Base-by-base conservation (phyloP, 352 stramenopile genomes). In the Phytopythium cucurbitacearum region DNA sequence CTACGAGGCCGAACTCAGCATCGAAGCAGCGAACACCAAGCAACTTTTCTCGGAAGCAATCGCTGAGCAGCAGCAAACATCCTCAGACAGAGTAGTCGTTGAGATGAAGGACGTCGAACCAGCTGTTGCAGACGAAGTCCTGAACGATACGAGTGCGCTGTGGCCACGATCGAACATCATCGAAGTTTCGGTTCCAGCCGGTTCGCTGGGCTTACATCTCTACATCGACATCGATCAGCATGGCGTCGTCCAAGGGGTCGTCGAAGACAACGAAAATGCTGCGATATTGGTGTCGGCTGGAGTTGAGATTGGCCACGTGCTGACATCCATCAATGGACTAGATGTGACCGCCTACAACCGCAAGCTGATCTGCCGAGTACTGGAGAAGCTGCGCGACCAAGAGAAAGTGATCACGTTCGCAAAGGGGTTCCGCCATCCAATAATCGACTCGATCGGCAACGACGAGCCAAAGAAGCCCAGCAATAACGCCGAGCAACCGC, bases 351-450 rank as follows among this genome's bases (percentile, higher is more conserved):
- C 63, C 2, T 69, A 77, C 21, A 63, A 57, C 10, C 70, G 69
- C 12, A 54, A 67, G 33, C 49, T 72, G 15, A 57, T 89, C 1
- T 83, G 76, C 47, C 55, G 36, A 3, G 59, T 89, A 6, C 61
- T 92, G 1, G 70, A 80, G 28, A 74, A 77, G 38, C 63, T 89
- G 15, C 64, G 64, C 28, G 69, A 82, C 8, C 57, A 58, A 1
- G 67, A 85, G 38, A 89, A 88, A 45, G 41, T 71, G 9, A 63
- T 89, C 28, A 53, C 59, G 34, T 87, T 89, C 56, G 70, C 71
- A 12, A 57, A 71, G 35, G 75, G 67, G 0, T 79, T 77, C 39
- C 49, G 63, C 9, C 38, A 9, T 50, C 46, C 13, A 33, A 64
- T 49, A 48, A 48, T 57, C 40, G 44, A 41, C 34, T 44, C 32